These are phyloP conservation scores for Cruciata laevipes DNA, from an alignment of 257 asterid genomes.

Conservation along the genomic window DNA sequence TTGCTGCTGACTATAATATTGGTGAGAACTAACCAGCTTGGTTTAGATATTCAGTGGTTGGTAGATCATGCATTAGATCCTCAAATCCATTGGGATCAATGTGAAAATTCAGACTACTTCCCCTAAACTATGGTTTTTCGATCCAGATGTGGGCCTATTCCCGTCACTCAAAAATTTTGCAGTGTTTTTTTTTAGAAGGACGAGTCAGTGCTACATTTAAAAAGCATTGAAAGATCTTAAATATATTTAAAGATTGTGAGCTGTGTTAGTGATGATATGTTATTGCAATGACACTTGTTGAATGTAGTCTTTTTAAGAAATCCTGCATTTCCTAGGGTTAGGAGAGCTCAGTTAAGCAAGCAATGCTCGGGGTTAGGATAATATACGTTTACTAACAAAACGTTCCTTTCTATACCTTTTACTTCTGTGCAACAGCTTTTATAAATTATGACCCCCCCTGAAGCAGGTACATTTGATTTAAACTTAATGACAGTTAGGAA, in stretches of 20 bases:
- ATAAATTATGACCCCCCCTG: not conserved
- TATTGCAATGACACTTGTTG: not conserved
- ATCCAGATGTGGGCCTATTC: not conserved
- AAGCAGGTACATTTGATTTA: not conserved
- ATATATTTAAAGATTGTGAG: not conserved
- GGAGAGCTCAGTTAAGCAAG: not conserved
- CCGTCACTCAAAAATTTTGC: not conserved
- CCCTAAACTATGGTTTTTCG: not conserved
- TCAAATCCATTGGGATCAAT: not conserved
- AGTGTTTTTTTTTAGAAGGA: not conserved
- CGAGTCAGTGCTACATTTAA: not conserved
- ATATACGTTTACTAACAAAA: not conserved
- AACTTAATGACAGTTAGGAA: not conserved
- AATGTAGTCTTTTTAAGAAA: not conserved
- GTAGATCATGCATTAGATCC: not conserved
- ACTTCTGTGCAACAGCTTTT: not conserved
- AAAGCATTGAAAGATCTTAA: not conserved
- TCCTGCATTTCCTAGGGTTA: not conserved
- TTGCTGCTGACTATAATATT: not conserved
- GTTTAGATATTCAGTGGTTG: not conserved
- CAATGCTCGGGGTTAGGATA: not conserved
- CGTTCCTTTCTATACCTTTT: not conserved
- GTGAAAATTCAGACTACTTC: not conserved
- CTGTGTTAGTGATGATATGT: not conserved
- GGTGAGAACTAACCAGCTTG: not conserved